Evolutionary conservation across 2,329 filamentous ascomycete genomes (phyloP).

Genomic region (Pseudopyricularia javanii): DNA sequence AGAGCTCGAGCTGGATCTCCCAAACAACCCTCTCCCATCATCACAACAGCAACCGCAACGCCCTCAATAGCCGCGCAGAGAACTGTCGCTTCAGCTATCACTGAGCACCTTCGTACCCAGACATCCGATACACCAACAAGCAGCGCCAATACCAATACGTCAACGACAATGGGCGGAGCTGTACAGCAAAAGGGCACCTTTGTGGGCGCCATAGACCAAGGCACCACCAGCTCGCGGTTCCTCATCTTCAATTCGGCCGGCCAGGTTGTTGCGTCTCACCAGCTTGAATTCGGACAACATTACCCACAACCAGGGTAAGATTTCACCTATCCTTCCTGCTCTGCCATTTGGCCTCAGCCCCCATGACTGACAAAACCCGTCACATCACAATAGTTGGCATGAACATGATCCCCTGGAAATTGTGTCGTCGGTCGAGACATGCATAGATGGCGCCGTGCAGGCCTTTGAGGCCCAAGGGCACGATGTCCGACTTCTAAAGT

Average conservation of each 20-base stretch:
- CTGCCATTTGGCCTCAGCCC: neutral
- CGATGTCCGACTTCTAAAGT: slow-evolving; percentile 54
- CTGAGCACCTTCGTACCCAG: too few relatives aligned
- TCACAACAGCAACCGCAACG: neutral
- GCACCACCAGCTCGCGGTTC: slow-evolving; percentile 67
- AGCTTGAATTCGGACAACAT: slow-evolving; percentile 63
- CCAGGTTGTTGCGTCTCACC: slow-evolving; percentile 58
- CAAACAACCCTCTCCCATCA: neutral
- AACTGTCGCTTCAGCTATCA: neutral
- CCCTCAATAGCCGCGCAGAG: neutral
- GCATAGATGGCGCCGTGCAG: slow-evolving; percentile 62
- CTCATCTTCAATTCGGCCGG: slow-evolving; percentile 64
- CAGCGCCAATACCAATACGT: neutral
- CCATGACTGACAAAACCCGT: neutral
- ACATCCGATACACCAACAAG: neutral
- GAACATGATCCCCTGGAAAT: slow-evolving; percentile 73
- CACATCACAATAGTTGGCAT: slow-evolving; percentile 51
- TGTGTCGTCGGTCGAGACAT: slow-evolving; percentile 57
- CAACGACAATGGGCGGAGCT: slow-evolving; percentile 15
- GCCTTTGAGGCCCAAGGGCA: slow-evolving; percentile 55
- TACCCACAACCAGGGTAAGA: slow-evolving; percentile 64
- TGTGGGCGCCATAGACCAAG: slow-evolving; percentile 69
- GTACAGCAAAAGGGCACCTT: slow-evolving; percentile 25
- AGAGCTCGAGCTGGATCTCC: neutral
- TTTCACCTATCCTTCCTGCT: neutral